Evolutionary conservation across 2,329 filamentous ascomycete species (phyloP), one percentile per base, ranked within the genome.

Genomic region (Monosporascus sp.): DNA sequence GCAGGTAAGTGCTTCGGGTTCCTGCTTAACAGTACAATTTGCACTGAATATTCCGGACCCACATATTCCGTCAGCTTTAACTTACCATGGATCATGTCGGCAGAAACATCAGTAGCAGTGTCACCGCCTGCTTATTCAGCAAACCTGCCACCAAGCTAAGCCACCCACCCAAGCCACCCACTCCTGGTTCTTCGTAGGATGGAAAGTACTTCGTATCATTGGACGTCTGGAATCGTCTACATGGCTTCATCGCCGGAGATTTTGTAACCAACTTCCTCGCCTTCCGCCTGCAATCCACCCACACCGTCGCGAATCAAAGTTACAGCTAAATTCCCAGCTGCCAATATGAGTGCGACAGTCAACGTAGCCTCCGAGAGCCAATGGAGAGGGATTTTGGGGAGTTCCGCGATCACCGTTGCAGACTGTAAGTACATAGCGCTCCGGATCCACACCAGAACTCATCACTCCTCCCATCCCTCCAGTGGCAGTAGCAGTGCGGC

Each of bases 331-430:
- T 45, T 31, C 18, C 11, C 5, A 45, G 11, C 39, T 3, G 24
- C 31, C 15, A 60, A 56, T 27, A 68, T 82, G 78, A 73, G 70
- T 53, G 69, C 68, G 45, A 72, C 74, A 24, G 71, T 82, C 47
- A 76, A 74, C 54, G 85, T 93, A 62, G 75, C 75, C 55, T 92
- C 88, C 1, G 71, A 79, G 15, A 75, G 78, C 61, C 84, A 95
- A 71, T 94, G 92, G 77, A 82, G 82, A 65, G 79, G 81, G 58
- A 76, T 92, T 51, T 78, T 96, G 47, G 79, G 79, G 51, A 84
- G 84, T 50, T 90, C 88, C 52, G 84, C 82, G 63, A 82, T 97
- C 56, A 90, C 97, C 52, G 82, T 99, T 56, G 83, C 90, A 63
- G 94, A 97, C 75, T 97, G 91, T 96, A 81, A 73, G 84, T 75